Evolutionary conservation across 306 rosid species (phyloP), one percentile per base, ranked within the genome.

Genomic region (Quercus agrifolia): DNA sequence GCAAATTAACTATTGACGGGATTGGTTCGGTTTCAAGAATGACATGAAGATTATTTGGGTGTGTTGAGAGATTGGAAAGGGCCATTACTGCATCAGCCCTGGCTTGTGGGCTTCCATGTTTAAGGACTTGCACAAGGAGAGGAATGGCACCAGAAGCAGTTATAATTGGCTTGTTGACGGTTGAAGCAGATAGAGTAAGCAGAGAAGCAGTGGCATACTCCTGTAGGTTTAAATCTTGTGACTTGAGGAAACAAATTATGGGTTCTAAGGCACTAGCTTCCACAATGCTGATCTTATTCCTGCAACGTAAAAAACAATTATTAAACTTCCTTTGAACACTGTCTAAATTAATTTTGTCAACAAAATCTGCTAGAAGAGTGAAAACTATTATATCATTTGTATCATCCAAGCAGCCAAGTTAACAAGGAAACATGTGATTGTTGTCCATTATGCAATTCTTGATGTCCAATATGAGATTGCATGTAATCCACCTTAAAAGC

Each of bases 1-100:
- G 90, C 76, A 95, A 66, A 68, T 68, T 73, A 62, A 91, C 88
- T 38, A 95, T 89, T 28, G 69, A 83, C 21, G 96, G 93, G 83
- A 91, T 79, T 28, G 97, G 98, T 27, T 88, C 81, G 74, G 93
- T 80, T 84, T 87, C 82, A 2, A 88, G 92, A 77, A 95, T 88
- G 83, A 82, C 56, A 38, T 58, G 71, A 74, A 91, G 97, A 79
- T 87, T 95, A 49, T 71, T 21, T 2, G 91, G 84, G 75, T 83
- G 82, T 18, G 98, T 89, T 62, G 99, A 91, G 76, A 95, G 92
- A 83, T 95, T 95, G 78, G 99, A 90, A 59, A 95, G 99, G 76
- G 98, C 98, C 99, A 89, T 95, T 27, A 91, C 93, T 52, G 99
- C 89, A 79, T 95, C 99, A 23, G 93, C 91, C 84, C 85, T 91